Evolutionary conservation across 352 stramenopile genomes (phyloP).

Genomic region (Phytophthora aleatoria): DNA sequence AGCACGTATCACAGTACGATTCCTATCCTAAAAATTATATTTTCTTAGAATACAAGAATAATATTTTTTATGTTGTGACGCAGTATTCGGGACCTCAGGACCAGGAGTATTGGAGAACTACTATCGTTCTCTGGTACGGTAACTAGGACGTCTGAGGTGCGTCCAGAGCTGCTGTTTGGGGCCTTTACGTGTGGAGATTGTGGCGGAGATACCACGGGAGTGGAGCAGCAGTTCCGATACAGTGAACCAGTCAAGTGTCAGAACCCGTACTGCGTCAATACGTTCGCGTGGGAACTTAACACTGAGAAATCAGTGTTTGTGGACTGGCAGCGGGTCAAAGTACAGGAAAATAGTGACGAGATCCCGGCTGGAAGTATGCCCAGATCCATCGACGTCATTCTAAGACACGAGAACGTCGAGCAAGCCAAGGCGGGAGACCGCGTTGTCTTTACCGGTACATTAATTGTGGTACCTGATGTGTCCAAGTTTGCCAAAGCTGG

Average conservation of each 20-base stretch:
- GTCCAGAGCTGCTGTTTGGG: slow-evolving; percentile 96
- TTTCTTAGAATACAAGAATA: slow-evolving; percentile 11
- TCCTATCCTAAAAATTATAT: slow-evolving; percentile 4
- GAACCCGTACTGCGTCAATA: slow-evolving; percentile 96
- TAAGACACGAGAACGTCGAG: slow-evolving; percentile 98
- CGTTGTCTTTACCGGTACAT: slow-evolving; percentile 93
- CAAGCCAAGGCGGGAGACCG: slow-evolving; percentile 95
- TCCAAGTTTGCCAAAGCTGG: slow-evolving; percentile 86
- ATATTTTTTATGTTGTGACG: slow-evolving; percentile 5
- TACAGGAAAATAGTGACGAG: slow-evolving; percentile 99
- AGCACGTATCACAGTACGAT: slow-evolving; percentile 79
- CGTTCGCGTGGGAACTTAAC: slow-evolving; percentile 84
- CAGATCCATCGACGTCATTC: slow-evolving; percentile 96
- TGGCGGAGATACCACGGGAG: slow-evolving; percentile 85
- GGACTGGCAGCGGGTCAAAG: slow-evolving; percentile 98
- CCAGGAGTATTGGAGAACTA: slow-evolving; percentile 93
- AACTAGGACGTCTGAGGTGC: slow-evolving; percentile 97
- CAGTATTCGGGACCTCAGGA: slow-evolving; percentile 93
- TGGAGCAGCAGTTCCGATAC: slow-evolving; percentile 99
- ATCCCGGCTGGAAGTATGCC: slow-evolving; percentile 99
- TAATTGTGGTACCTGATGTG: slow-evolving; percentile 97
- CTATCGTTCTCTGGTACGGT: slow-evolving; percentile 95
- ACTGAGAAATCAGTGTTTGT: slow-evolving; percentile 95
- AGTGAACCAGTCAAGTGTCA: slow-evolving; percentile 96
- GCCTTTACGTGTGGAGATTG: slow-evolving; percentile 97